Conservation (phyloP, 225 moss, liverwort and hornwort species). For the Lunularia cruciata region DNA sequence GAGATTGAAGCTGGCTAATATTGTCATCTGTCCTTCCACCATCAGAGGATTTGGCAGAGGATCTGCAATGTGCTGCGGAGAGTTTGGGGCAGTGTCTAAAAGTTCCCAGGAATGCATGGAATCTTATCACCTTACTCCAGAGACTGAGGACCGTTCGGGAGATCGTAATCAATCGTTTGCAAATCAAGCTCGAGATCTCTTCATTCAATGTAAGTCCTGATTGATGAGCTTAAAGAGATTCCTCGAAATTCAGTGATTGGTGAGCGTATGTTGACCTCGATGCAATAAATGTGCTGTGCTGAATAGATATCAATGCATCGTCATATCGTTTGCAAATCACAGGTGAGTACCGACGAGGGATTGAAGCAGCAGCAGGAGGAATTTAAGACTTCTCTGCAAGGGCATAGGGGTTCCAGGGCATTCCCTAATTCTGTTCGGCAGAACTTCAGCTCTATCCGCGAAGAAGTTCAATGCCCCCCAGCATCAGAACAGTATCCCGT, state of each 20-base stretch:
- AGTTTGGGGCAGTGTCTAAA: conserved; percentile 11
- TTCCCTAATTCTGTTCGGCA: conserved; percentile 6
- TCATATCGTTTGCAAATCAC: too few relatives aligned
- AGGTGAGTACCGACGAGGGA: too few relatives aligned
- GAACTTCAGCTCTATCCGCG: conserved; percentile 5
- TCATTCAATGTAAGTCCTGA: conserved; percentile 12
- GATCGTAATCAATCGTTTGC: not conserved
- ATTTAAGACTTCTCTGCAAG: not conserved
- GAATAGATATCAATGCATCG: too few relatives aligned
- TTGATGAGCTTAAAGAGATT: too few relatives aligned
- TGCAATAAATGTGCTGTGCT: too few relatives aligned
- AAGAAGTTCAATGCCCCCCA: not conserved
- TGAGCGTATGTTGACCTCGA: too few relatives aligned
- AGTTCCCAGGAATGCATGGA: conserved; percentile 5
- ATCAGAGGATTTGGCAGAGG: not conserved
- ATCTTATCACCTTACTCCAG: conserved; percentile 7
- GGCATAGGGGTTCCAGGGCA: not conserved
- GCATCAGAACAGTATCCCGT: not conserved
- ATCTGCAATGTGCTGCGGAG: conserved; percentile 10
- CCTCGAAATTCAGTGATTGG: too few relatives aligned
- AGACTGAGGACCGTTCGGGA: conserved; percentile 19
- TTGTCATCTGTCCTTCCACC: not conserved
- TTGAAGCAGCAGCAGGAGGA: not conserved
- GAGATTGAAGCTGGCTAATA: too few relatives aligned
- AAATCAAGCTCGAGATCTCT: conserved; percentile 3